Evolutionary conservation across 2,329 filamentous ascomycete species (phyloP), one percentile per base, ranked within the genome.

Genomic region (Sporothrix brasiliensis): DNA sequence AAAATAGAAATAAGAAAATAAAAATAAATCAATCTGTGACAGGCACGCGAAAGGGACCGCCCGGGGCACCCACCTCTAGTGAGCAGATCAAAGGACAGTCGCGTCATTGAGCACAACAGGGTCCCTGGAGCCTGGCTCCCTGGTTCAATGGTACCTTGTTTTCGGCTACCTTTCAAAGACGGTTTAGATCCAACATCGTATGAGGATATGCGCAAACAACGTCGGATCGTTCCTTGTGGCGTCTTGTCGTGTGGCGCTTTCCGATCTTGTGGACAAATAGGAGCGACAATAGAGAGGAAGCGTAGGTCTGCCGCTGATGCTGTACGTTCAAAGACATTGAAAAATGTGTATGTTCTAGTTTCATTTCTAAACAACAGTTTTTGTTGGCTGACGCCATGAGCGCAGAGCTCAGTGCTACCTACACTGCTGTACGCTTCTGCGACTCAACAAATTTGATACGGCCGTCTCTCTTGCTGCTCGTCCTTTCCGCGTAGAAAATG

Each of bases 101-200:
- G 44, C 56, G 56, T 44, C 56, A 61, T 39, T 4, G 56, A 16
- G 56, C 39, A n/a, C 44, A 34, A 61, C 56, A 61, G 56, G 56
- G 34, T 44, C 34, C 34, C 34, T 44, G 39, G n/a, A n/a, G n/a
- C n/a, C n/a, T n/a, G n/a, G n/a, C n/a, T 44, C 34, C 34, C 34
- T 44, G 39, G n/a, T 19, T 9, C 4, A 24, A 47, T 9, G 39
- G 39, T 47, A 39, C 58, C 58, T 13, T 41, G 11, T 41, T 34
- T 19, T 30, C 27, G 34, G 34, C 6, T 30, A 9, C 6, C 7
- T 30, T 41, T 34, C 30, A 58, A 58, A 16, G 54, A 58, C 10
- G 16, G 53, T 19, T 24, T 19, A 54, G 53, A 56, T 19, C 53
- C 53, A 56, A 56, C 13, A 56, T 56, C 11, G 3, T 13, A 58